Evolutionary conservation across 148 eudicot genomes (phyloP).

Genomic region (Vaccinium myrtillus): DNA sequence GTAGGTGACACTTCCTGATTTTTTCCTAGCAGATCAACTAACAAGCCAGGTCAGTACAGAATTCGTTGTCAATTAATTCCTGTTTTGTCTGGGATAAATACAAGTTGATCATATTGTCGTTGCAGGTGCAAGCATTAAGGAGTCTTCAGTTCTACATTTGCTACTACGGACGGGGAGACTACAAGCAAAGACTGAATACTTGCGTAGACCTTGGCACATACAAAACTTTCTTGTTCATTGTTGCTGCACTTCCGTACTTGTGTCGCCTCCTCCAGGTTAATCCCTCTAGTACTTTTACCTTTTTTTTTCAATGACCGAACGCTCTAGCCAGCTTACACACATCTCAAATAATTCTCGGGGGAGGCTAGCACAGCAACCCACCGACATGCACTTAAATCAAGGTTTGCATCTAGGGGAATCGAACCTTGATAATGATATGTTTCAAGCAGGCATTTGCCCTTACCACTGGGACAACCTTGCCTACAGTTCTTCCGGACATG

Average conservation of each 20-base stretch:
- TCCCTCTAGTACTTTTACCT: background rate
- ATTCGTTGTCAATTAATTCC: background rate
- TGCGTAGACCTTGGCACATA: slow-evolving; percentile 50
- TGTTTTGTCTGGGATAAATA: background rate
- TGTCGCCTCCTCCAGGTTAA: slow-evolving; percentile 77
- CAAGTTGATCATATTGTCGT: background rate
- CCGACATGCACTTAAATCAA: no score
- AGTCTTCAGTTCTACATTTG: slow-evolving; percentile 47
- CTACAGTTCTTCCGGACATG: background rate
- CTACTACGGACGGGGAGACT: slow-evolving; percentile 38
- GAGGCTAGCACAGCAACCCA: no score
- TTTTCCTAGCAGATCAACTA: slow-evolving; percentile 53
- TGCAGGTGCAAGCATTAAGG: slow-evolving; percentile 48
- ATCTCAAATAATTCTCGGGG: no score
- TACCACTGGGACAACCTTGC: no score
- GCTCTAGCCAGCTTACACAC: no score
- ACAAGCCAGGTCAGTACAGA: slow-evolving; percentile 38
- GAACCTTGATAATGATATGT: no score
- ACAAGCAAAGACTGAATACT: slow-evolving; percentile 29
- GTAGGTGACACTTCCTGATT: slow-evolving; percentile 51
- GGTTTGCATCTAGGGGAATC: no score
- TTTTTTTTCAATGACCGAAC: no score
- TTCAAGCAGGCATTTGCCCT: no score
- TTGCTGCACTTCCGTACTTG: slow-evolving; percentile 81
- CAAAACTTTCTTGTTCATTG: slow-evolving; percentile 59